Evolutionary conservation across 306 rosid genomes (phyloP), one percentile per base, ranked within the genome.

Genomic region (Begonia masoniana): DNA sequence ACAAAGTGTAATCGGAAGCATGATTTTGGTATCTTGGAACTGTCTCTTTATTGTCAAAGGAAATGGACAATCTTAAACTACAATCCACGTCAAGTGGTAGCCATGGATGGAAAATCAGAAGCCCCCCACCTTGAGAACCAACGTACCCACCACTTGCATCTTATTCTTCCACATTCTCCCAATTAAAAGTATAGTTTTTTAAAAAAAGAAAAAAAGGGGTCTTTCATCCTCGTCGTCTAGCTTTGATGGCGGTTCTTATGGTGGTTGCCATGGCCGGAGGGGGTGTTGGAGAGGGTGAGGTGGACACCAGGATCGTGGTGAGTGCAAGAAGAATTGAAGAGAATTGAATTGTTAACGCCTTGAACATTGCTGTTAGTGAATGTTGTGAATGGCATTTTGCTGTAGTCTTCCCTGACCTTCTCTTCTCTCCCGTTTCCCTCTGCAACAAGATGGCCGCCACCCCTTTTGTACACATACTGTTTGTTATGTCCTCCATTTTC

Each of bases 331-430:
- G 68, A n/a, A 47, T 74, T 35, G 55, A 43, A 79, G 51, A 84
- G 14, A 10, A 88, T 35, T 55, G 93, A 88, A 52, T 84, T 88
- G 66, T 84, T 84, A 2, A 84, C 59, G 10, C 79, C 60, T 54
- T 88, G 97, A 36, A 84, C 83, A 24, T 88, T 88, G 73, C 76
- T 77, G 59, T 88, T 88, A 51, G 65, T 35, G 66, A 62, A 82
- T 8, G 81, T 72, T 1, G 64, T 49, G 72, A 60, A 65, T 16
- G 92, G 96, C 10, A 52, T 9, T 36, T 72, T 62, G 12, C 2
- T 50, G 15, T 74, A 31, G 65, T 1, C 21, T 3, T 16, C 62
- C 64, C 53, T 65, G 15, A 43, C 69, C 13, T 0, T 43, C 9
- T 60, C 66, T 7, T 74, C 78, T 45, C 72, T 79, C 13, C 65